phyloP scores from a whole-genome alignment of 768 basidiomycete genomes.

The Hygrophorus pudorinus region DNA sequence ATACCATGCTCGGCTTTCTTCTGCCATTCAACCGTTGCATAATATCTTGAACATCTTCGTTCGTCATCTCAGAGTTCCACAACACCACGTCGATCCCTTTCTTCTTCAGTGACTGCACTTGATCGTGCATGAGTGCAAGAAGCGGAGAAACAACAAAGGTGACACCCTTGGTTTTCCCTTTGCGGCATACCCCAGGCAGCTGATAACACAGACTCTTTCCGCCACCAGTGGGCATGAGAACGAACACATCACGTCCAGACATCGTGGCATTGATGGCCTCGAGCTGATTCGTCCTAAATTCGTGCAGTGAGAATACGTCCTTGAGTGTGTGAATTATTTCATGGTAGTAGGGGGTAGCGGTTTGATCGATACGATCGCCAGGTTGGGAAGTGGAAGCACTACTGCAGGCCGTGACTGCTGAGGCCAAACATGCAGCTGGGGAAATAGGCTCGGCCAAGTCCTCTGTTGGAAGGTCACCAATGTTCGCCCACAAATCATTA shows the following conservation, averaged over 20 bases:
- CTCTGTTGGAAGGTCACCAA: slow-evolving; percentile 31
- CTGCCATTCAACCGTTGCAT: slow-evolving; percentile 32
- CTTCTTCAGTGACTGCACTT: slow-evolving; percentile 55
- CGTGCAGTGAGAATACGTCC: slow-evolving; percentile 48
- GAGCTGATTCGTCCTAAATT: slow-evolving; percentile 78
- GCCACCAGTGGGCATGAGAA: slow-evolving; percentile 94
- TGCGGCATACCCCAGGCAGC: slow-evolving; percentile 76
- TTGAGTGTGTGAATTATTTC: slow-evolving; percentile 50
- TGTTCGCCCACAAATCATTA: slow-evolving; percentile 35
- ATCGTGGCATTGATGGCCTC: slow-evolving; percentile 78
- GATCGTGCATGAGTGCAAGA: slow-evolving; percentile 82
- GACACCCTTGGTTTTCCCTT: slow-evolving; percentile 66
- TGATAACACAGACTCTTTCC: slow-evolving; percentile 87
- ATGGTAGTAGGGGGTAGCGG: slow-evolving; percentile 21
- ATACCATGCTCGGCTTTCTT: slow-evolving; percentile 59
- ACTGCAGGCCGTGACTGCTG: slow-evolving; percentile 8
- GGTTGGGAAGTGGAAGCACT: slow-evolving; percentile 9
- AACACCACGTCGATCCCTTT: slow-evolving; percentile 63
- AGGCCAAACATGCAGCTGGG: slow-evolving; percentile 7
- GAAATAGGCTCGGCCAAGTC: slow-evolving; percentile 14
- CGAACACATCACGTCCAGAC: slow-evolving; percentile 78
- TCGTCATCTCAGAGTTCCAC: slow-evolving; percentile 48
- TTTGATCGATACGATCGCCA: slow-evolving; percentile 10
- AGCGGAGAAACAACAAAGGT: slow-evolving; percentile 90
- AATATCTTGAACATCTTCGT: slow-evolving; percentile 28